A percentile compares a stretch with the other conserved stretches of the same genome.
Conservation (phyloP, 2,329 filamentous ascomycete species). For the Hirsutella thompsonii region DNA sequence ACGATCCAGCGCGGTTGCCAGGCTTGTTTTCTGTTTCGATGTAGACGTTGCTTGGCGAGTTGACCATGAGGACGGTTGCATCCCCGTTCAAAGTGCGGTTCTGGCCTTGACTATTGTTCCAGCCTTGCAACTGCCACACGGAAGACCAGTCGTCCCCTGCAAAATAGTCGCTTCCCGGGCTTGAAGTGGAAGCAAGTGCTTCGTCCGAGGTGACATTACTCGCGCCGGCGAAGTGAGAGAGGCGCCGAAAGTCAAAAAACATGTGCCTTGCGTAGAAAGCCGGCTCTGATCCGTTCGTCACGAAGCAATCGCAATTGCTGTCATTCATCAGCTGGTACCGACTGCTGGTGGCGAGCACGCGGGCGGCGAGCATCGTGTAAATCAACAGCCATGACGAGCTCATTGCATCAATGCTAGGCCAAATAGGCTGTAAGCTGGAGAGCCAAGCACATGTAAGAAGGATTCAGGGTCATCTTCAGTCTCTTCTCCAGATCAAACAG, state of each 20-base stretch:
- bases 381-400: too few species aligned
- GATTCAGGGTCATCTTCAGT: too few species aligned
- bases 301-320: conserved; percentile 31
- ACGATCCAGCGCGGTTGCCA: conserved; percentile 6
- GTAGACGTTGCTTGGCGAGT: conserved; percentile 31
- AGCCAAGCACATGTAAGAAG: too few species aligned
- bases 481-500: too few species aligned
- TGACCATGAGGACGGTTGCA: conserved; percentile 22
- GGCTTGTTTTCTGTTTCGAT: conserved; percentile 28
- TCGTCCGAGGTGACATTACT: conserved; percentile 17
- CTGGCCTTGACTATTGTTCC: conserved; percentile 26
- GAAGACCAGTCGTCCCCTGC: conserved; percentile 18
- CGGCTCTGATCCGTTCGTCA: conserved; percentile 30
- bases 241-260: conserved; percentile 37
- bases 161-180: conserved; percentile 26
- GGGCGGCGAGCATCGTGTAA: too few species aligned
- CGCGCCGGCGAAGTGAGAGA: conserved; percentile 24
- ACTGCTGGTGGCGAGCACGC: neutral
- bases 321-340: conserved; percentile 8
- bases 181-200: conserved; percentile 14
- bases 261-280: conserved; percentile 30
- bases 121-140: conserved; percentile 25
- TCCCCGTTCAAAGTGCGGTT: conserved; percentile 12
- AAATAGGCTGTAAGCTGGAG: too few species aligned
- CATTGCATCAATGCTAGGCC: too few species aligned